Evolutionary conservation across 306 rosid species (phyloP).

Genomic region (Erythrophleum fordii): DNA sequence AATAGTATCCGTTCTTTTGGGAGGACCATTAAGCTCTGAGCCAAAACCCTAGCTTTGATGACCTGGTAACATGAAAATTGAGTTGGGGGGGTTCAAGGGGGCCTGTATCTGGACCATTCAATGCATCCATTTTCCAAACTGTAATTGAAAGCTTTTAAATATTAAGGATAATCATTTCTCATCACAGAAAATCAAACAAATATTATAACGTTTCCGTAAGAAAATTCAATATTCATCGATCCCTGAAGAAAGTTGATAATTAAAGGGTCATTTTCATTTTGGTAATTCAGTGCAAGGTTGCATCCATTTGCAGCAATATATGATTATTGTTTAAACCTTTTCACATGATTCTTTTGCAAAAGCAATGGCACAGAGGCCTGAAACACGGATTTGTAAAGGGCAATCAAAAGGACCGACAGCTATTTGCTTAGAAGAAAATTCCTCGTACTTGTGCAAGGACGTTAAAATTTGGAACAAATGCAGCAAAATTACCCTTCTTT

Average conservation of each 20-base stretch:
- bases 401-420: neutral
- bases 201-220: neutral
- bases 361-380: neutral
- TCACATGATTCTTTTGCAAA: slow-evolving; percentile 47
- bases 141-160: slow-evolving; percentile 40
- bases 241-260: slow-evolving; percentile 16
- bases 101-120: slow-evolving; percentile 71
- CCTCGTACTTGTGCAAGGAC: neutral
- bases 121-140: slow-evolving; percentile 43
- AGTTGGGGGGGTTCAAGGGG: slow-evolving; percentile 53
- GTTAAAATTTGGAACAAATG: neutral
- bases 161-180: slow-evolving; percentile 38
- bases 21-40: slow-evolving; percentile 58
- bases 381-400: neutral
- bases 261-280: slow-evolving; percentile 44
- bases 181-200: neutral
- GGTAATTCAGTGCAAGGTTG: slow-evolving; percentile 27
- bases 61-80: slow-evolving; percentile 37
- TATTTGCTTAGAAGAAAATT: neutral
- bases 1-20: slow-evolving; percentile 61
- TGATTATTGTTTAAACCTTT: slow-evolving; percentile 41
- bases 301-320: slow-evolving; percentile 40
- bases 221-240: slow-evolving; percentile 30
- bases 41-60: slow-evolving; percentile 52
- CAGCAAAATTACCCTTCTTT: neutral